phyloP scores from a whole-genome alignment of 441 rosid species.

The Metrosideros polymorpha region DNA sequence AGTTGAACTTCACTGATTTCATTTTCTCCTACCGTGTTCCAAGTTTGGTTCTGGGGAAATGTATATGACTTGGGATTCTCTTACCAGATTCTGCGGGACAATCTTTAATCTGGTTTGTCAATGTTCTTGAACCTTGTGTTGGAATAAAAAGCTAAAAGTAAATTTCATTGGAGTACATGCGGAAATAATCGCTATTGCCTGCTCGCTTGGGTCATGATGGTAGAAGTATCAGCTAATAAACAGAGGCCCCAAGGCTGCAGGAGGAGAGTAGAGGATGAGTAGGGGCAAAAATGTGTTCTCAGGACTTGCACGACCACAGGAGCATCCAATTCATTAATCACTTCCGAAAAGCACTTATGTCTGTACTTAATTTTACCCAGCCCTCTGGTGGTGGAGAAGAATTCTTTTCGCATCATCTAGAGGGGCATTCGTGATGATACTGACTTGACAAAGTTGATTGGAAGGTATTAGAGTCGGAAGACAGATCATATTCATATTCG shows the following conservation, averaged over 20 bases:
- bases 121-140: background rate
- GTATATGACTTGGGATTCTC: background rate
- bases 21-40: background rate
- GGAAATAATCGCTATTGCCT: background rate
- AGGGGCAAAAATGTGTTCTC: background rate
- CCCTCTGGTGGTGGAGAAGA: background rate
- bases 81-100: background rate
- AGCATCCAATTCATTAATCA: background rate
- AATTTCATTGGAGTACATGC: background rate
- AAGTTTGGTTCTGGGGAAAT: background rate
- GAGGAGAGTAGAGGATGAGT: background rate
- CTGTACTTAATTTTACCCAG: background rate
- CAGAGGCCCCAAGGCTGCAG: background rate
- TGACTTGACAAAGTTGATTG: background rate
- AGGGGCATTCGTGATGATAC: background rate
- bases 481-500: background rate
- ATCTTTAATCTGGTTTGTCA: background rate
- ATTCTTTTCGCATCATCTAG: background rate
- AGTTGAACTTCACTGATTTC: background rate
- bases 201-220: background rate
- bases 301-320: background rate
- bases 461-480: background rate
- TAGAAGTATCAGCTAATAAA: background rate
- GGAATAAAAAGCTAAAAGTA: background rate
- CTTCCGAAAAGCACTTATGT: background rate